phyloP scores from a whole-genome alignment of 164 flowering plant species.

The Vitis labrusca region DNA sequence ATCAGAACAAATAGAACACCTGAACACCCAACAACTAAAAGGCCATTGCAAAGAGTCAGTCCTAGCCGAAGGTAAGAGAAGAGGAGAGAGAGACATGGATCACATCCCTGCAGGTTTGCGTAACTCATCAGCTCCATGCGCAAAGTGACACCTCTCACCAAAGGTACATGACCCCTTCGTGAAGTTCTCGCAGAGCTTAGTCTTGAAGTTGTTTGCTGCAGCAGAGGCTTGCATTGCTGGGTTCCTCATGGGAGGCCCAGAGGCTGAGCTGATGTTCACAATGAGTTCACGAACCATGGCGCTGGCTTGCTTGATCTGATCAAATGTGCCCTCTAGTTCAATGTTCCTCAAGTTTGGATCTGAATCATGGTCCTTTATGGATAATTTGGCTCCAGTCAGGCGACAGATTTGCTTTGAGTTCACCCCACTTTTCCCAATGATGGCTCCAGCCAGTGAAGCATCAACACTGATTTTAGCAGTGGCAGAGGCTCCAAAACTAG shows the following conservation, averaged over 20 bases:
- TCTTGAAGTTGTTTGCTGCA: conserved; percentile 56
- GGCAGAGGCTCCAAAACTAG: conserved; percentile 74
- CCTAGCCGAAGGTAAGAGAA: neutral
- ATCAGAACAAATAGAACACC: neutral
- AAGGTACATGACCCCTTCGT: conserved; percentile 75
- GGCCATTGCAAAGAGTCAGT: conserved; percentile 1
- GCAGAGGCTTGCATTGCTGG: conserved; percentile 9
- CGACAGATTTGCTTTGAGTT: conserved; percentile 79
- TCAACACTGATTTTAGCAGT: conserved; percentile 77
- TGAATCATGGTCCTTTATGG: conserved; percentile 64
- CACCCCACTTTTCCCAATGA: conserved; percentile 75
- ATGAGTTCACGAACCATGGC: conserved; percentile 74
- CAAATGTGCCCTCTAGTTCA: conserved; percentile 79
- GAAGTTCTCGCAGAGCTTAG: conserved; percentile 72
- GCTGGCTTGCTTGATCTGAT: conserved; percentile 78
- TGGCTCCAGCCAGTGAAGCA: conserved; percentile 74
- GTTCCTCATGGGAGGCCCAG: conserved; percentile 27
- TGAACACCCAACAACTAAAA: neutral
- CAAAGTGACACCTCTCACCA: conserved; percentile 84
- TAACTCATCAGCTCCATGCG: conserved; percentile 72
- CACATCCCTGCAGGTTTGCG: conserved; percentile 34
- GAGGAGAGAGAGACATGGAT: neutral
- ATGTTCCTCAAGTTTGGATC: conserved; percentile 68
- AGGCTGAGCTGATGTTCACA: conserved; percentile 33
- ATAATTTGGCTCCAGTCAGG: conserved; percentile 65